Evolutionary conservation across 768 basidiomycete genomes (phyloP).

Genomic region (Xanthoconium purpureum): DNA sequence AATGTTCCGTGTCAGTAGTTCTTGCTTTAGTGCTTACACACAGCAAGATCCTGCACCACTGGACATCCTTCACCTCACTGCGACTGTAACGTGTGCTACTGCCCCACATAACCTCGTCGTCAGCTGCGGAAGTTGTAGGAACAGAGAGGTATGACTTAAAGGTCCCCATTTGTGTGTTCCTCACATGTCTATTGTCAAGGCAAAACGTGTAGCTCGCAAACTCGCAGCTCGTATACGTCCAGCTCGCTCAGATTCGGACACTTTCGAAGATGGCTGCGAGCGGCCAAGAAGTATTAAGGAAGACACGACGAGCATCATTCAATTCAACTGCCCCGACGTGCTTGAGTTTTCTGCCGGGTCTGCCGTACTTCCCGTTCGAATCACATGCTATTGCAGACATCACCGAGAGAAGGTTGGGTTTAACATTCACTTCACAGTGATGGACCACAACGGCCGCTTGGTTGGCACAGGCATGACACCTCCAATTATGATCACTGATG

Average conservation of each 20-base stretch:
- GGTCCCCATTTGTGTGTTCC: slow-evolving; percentile 1
- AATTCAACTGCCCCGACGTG: slow-evolving; percentile 92
- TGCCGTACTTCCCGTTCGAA: slow-evolving; percentile 85
- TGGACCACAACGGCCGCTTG: slow-evolving; percentile 72
- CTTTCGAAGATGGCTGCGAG: slow-evolving; percentile 54
- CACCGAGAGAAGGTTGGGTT: slow-evolving; percentile 97
- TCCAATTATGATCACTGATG: slow-evolving; percentile 98
- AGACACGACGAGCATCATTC: slow-evolving; percentile 81
- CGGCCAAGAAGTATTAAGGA: slow-evolving; percentile 44
- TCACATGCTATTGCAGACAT: slow-evolving; percentile 98
- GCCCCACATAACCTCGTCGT: slow-evolving; percentile 72
- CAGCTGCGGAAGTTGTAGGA: slow-evolving; percentile 85
- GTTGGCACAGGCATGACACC: slow-evolving; percentile 80
- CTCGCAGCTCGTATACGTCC: slow-evolving; percentile 81
- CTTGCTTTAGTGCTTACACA: slow-evolving; percentile 18
- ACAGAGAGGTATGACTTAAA: slow-evolving; percentile 63
- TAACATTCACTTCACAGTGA: slow-evolving; percentile 83
- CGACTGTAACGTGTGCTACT: slow-evolving; percentile 77
- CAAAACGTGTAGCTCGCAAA: slow-evolving; percentile 87
- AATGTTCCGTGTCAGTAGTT: slow-evolving; percentile 15
- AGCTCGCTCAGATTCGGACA: slow-evolving; percentile 71
- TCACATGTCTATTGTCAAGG: slow-evolving; percentile 41
- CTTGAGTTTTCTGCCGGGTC: slow-evolving; percentile 88
- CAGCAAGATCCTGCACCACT: slow-evolving; percentile 59
- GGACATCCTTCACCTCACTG: slow-evolving; percentile 69